Evolutionary conservation across 306 rosid species (phyloP), one percentile per base, ranked within the genome.

Genomic region (Hippophae gyantsensis): DNA sequence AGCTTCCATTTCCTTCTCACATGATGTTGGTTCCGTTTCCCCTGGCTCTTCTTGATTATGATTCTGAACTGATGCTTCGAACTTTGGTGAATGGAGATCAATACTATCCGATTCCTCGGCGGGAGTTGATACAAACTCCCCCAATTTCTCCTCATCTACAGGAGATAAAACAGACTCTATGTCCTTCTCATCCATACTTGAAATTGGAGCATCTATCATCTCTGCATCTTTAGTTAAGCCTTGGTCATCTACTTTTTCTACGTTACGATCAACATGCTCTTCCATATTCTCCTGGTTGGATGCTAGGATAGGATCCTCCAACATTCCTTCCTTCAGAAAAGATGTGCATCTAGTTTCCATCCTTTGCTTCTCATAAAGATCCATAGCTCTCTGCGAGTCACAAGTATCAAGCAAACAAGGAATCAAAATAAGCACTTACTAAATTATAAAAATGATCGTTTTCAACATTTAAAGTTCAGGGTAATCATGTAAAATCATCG

Each of bases 361-460:
- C 57, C 68, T 74, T 72, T 88, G 94, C 81, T 78, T 88, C 78
- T 84, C 80, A 84, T 93, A 93, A 61, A 86, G 76, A 69, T 80
- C 78, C 63, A 88, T 73, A 42, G 95, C 95, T 58, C 81, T 82
- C 99, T 93, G 89, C 79, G 74, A 65, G 60, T 41, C 56, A 74
- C 43, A 56, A 63, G 75, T 48, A 52, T 60, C 41, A 52, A 9
- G 61, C 53, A 72, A 60, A 46, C 53, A 67, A 6, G 53, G 53
- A 46, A n/a, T 23, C 5, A 49, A 7, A 49, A 5, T 49, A 49
- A 49, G 53, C n/a, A 49, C 14, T 13, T 23, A 49, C 12, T 23
- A 49, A 9, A 6, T 49, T 49, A 6, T 49, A 6, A 7, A 32
- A 1, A 32, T 32, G 3, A 32, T 32, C 38, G 38, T 32, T 32